Conservation (phyloP, 192 early-diverging fungal genomes). For the Chytriomyces sp. region DNA sequence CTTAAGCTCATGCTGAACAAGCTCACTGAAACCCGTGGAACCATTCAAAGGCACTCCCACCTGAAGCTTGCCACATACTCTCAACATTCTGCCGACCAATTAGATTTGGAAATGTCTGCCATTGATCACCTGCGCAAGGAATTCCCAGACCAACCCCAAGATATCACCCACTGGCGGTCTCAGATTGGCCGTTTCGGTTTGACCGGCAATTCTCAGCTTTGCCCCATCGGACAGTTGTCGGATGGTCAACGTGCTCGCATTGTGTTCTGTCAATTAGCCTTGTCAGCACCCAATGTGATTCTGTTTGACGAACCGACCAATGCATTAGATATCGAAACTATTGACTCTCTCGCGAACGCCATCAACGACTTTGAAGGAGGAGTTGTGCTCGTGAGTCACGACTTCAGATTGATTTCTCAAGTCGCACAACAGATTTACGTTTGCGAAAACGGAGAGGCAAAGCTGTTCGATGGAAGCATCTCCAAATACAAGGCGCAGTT, state of each 20-base stretch:
- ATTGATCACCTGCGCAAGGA: constrained; percentile 89
- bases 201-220: constrained; percentile 92
- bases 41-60: constrained; percentile 86
- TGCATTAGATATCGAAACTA: constrained; percentile 85
- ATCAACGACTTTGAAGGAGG: constrained; percentile 96
- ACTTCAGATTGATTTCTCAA: constrained; percentile 96
- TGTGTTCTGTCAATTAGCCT: constrained; percentile 93
- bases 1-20: constrained; percentile 96
- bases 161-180: constrained; percentile 89
- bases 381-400: constrained; percentile 97
- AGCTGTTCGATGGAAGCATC: constrained; percentile 81
- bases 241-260: constrained; percentile 96
- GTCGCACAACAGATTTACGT: constrained; percentile 93
- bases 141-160: constrained; percentile 82
- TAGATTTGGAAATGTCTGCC: constrained; percentile 83
- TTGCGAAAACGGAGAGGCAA: constrained; percentile 79
- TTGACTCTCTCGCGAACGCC: constrained; percentile 93
- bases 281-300: constrained; percentile 89
- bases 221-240: constrained; percentile 84
- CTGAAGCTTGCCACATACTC: constrained; percentile 96
- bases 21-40: constrained; percentile 83
- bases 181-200: constrained; percentile 93
- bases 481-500: constrained; percentile 90
- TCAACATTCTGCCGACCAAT: constrained; percentile 97
- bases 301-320: constrained; percentile 99